Conservation (phyloP, 2,329 filamentous ascomycete species). For the Scytalidium sp. region DNA sequence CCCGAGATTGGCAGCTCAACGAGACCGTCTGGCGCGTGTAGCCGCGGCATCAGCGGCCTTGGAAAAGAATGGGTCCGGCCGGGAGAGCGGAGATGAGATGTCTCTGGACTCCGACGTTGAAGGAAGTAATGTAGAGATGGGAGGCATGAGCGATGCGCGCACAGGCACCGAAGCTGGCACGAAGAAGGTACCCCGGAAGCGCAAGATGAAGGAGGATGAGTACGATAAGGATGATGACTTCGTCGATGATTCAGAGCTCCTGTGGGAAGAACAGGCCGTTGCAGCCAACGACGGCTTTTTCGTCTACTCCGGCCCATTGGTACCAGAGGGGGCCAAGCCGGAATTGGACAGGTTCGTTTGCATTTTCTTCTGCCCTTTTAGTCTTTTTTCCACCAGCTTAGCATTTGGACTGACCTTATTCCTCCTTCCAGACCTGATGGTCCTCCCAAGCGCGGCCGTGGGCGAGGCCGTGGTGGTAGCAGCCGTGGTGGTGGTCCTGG, state of each 20-base stretch:
- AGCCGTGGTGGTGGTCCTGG: slow-evolving; percentile 59
- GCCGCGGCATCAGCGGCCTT: slow-evolving; percentile 84
- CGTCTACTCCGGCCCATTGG: slow-evolving; percentile 89
- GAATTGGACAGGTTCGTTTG: slow-evolving; percentile 46
- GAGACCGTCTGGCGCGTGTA: slow-evolving; percentile 82
- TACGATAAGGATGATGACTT: slow-evolving; percentile 83
- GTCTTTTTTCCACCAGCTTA: slow-evolving; percentile 30
- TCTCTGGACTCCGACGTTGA: slow-evolving; percentile 71
- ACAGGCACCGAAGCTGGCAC: slow-evolving; percentile 59
- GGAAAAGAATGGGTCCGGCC: slow-evolving; percentile 68
- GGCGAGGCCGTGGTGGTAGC: slow-evolving; percentile 48
- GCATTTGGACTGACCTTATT: no score
- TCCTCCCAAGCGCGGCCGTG: slow-evolving; percentile 61
- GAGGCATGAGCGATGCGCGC: slow-evolving; percentile 57
- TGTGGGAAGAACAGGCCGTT: slow-evolving; percentile 94
- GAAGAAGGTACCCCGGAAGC: slow-evolving; percentile 66
- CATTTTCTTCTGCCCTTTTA: slow-evolving; percentile 1
- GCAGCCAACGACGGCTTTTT: slow-evolving; percentile 97
- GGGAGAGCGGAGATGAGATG: slow-evolving; percentile 78
- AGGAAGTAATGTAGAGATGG: slow-evolving; percentile 87
- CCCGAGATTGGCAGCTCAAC: slow-evolving; percentile 83
- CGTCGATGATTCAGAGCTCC: slow-evolving; percentile 88
- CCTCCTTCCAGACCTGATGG: slow-evolving; percentile 60
- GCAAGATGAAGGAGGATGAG: slow-evolving; percentile 77
- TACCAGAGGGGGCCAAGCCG: slow-evolving; percentile 81